These are phyloP conservation scores for Xylogone sp. DNA, from an alignment of 2,329 filamentous ascomycete genomes.

Conservation along the genomic window DNA sequence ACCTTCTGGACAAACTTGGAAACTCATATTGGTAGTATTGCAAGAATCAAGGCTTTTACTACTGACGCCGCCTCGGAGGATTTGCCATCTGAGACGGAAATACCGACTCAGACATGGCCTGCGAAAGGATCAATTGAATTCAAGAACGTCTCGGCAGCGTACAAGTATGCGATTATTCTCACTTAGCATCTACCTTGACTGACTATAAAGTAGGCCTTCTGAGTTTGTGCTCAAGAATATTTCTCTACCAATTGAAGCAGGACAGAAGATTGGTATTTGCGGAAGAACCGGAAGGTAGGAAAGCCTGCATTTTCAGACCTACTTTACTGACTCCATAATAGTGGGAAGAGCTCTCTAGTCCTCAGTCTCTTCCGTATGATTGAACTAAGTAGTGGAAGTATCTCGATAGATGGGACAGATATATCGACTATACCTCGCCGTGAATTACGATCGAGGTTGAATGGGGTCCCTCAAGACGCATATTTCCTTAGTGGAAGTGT, in stretches of 20 bases:
- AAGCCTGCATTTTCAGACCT: too few relatives aligned
- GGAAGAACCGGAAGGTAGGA: slow-evolving; percentile 22
- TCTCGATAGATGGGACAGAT: slow-evolving; percentile 41
- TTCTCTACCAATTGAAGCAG: slow-evolving; percentile 48
- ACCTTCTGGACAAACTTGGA: slow-evolving; percentile 54
- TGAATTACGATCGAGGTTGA: slow-evolving; percentile 38
- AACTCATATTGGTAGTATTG: slow-evolving; percentile 53
- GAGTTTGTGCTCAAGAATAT: slow-evolving; percentile 24
- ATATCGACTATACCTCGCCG: slow-evolving; percentile 37
- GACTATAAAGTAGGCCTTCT: too few relatives aligned
- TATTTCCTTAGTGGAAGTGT: slow-evolving; percentile 42
- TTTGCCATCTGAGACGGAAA: not conserved
- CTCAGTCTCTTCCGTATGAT: slow-evolving; percentile 44
- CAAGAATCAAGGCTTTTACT: slow-evolving; percentile 49
- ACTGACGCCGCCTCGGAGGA: slow-evolving; percentile 38
- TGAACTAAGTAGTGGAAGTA: slow-evolving; percentile 36
- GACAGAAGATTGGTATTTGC: slow-evolving; percentile 45
- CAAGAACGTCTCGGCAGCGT: not conserved
- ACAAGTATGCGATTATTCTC: not conserved
- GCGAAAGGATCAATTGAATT: slow-evolving; percentile 1
- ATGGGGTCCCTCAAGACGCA: slow-evolving; percentile 46
- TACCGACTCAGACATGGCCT: not conserved
- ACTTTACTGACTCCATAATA: slow-evolving; percentile 38
- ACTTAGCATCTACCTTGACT: not conserved
- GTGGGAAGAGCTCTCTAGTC: slow-evolving; percentile 47